Evolutionary conservation across 768 basidiomycete species (phyloP), one percentile per base, ranked within the genome.

Genomic region (Termitomyces sp.): DNA sequence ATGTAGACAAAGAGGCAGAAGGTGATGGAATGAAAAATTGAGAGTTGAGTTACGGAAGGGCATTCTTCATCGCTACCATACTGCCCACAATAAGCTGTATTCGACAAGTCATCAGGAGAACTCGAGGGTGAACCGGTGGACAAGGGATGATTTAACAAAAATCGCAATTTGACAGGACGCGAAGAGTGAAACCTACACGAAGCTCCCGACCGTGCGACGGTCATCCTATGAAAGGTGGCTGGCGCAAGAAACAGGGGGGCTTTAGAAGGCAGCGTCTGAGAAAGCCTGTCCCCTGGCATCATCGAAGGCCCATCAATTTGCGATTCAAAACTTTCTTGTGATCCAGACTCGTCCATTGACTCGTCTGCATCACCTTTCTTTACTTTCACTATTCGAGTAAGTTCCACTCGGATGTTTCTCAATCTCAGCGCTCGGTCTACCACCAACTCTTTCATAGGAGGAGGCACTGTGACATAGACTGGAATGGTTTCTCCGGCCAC

Each of bases 171-270:
- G 59, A 94, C 81, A 3, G 88, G 79, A 14, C 80, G 81, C 46
- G 82, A 79, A 0, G 86, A 82, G 63, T 97, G 94, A 68, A 97
- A 94, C 47, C 93, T 86, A 69, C 93, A 94, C 20, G 92, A 88
- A 44, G 94, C 94, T 47, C 96, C 96, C 14, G 94, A 94, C 7
- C 88, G 83, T 13, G 92, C 86, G 28, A 98, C 76, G 52, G 87
- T 77, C 3, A 79, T 76, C 40, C 77, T 73, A 62, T 63, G 57
- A 30, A 56, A 63, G 32, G 35, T 52, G 6, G 14, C 16, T 24
- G 45, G 26, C 11, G 20, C 30, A 3, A 43, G 50, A 45, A 47
- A 81, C 79, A 43, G 76, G 71, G 18, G 78, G 72, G 30, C 75
- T 56, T 79, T 79, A 33, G 77, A 74, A 3, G 75, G 74, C 5